phyloP scores from a whole-genome alignment of 805 yeast species.

The Grigorovia yakushimaensis region DNA sequence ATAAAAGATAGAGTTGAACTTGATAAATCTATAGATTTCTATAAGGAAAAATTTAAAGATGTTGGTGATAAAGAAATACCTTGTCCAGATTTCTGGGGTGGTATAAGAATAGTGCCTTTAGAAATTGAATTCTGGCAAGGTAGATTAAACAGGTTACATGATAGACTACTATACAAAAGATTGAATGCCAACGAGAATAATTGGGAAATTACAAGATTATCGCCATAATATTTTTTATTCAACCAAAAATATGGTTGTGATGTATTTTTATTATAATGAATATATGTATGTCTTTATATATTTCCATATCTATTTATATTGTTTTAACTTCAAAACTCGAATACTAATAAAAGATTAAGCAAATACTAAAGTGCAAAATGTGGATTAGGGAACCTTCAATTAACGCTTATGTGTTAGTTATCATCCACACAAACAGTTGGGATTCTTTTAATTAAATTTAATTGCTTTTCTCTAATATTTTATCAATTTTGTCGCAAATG shows the following conservation, averaged over 20 bases:
- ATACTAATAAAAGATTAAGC: too few species aligned
- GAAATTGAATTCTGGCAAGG: conserved; percentile 98
- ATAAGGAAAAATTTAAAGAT: conserved; percentile 44
- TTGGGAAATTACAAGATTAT: conserved; percentile 61
- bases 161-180: conserved; percentile 65
- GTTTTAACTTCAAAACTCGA: too few species aligned
- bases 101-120: conserved; percentile 73
- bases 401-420: too few species aligned
- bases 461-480: background rate
- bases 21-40: conserved; percentile 39
- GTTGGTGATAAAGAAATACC: conserved; percentile 47
- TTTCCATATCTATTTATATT: too few species aligned
- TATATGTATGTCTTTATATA: too few species aligned
- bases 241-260: too few species aligned
- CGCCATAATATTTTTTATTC: conserved; percentile 56
- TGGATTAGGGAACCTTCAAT: too few species aligned
- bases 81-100: conserved; percentile 95
- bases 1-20: conserved; percentile 53
- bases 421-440: too few species aligned
- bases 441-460: too few species aligned
- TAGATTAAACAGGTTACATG: conserved; percentile 78
- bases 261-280: too few species aligned
- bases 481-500: background rate
- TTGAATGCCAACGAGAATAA: conserved; percentile 32
- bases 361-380: too few species aligned